phyloP scores from a whole-genome alignment of 2,329 filamentous ascomycete genomes.

The Penicillium sp. region DNA sequence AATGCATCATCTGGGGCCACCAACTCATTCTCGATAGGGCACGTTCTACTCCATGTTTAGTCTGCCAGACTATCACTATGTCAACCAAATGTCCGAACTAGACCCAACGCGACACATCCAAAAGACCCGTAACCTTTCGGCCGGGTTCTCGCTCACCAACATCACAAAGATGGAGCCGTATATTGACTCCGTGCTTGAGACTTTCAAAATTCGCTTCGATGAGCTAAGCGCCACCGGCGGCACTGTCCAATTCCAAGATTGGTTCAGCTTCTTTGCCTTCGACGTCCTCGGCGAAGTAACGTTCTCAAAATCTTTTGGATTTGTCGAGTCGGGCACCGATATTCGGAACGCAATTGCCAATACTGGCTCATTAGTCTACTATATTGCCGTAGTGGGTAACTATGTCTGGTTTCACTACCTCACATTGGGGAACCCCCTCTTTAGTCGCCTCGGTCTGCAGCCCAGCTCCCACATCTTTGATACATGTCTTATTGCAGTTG shows the following conservation, averaged over 20 bases:
- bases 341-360: constrained; percentile 40
- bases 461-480: constrained; percentile 42
- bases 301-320: constrained; percentile 38
- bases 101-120: constrained; percentile 38
- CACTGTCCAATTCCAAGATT: constrained; percentile 40
- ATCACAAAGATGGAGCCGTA: constrained; percentile 29
- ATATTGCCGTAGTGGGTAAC: constrained; percentile 37
- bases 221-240: constrained; percentile 19
- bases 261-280: constrained; percentile 43
- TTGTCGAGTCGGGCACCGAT: constrained; percentile 33
- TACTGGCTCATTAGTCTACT: constrained; percentile 26
- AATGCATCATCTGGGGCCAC: neutral
- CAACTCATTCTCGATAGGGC: constrained; percentile 25
- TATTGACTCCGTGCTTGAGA: constrained; percentile 30
- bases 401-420: constrained; percentile 37
- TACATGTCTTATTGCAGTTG: constrained; percentile 33
- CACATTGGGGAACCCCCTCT: constrained; percentile 39
- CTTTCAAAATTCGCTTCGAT: constrained; percentile 29
- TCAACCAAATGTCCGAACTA: constrained; percentile 42
- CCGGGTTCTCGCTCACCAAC: constrained; percentile 31
- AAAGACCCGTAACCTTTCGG: constrained; percentile 33
- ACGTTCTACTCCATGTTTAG: constrained; percentile 38
- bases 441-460: constrained; percentile 35
- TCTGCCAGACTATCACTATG: constrained; percentile 43
- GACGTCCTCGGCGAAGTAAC: constrained; percentile 39